These are phyloP conservation scores for Lophiotrema nucula DNA, from an alignment of 495 filamentous ascomycete species.

Conservation along the genomic window DNA sequence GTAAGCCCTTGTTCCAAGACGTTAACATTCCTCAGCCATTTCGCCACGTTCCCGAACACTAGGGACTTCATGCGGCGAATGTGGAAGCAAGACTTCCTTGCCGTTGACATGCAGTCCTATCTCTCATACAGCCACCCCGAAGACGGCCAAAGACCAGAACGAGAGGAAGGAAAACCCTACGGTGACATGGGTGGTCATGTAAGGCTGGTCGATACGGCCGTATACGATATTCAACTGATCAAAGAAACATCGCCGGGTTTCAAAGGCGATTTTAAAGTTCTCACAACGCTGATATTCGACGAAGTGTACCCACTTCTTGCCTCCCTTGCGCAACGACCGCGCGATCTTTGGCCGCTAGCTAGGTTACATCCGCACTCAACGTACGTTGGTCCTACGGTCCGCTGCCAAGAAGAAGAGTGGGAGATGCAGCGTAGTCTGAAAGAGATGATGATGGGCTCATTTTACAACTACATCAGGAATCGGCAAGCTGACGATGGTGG, in stretches of 20 bases:
- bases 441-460: not conserved
- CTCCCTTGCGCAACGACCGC: not conserved
- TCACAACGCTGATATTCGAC: conserved; percentile 11
- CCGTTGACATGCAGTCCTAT: conserved; percentile 7
- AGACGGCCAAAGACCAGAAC: no score
- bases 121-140: not conserved
- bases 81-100: conserved; percentile 17
- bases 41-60: not conserved
- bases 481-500: no score
- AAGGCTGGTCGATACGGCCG: conserved; percentile 1
- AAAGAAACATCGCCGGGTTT: not conserved
- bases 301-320: conserved; percentile 16
- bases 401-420: conserved; percentile 10
- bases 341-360: conserved; percentile 10
- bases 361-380: conserved; percentile 8
- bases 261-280: conserved; percentile 3
- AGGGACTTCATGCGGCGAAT: not conserved
- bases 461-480: not conserved
- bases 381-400: conserved; percentile 18
- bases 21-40: conserved; percentile 12
- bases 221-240: not conserved
- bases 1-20: no score
- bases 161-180: not conserved
- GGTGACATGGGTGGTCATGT: conserved; percentile 9
- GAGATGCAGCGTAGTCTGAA: conserved; percentile 1